Conservation (phyloP, 306 rosid genomes). For the Potentilla sterilis region DNA sequence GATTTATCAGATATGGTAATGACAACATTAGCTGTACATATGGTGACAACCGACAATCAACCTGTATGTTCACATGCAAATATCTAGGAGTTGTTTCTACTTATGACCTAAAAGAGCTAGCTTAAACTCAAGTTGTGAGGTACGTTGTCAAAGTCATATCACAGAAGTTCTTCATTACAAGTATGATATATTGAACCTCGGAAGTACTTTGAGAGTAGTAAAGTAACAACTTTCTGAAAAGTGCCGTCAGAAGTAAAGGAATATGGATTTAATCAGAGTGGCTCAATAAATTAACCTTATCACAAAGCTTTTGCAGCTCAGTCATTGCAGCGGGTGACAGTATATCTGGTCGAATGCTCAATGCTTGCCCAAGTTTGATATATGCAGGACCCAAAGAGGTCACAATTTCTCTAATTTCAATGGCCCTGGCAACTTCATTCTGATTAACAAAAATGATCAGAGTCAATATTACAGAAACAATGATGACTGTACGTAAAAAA, state of each 20-base stretch:
- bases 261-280: background rate
- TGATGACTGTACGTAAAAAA: slow-evolving; percentile 9
- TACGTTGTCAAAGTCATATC: background rate
- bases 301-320: slow-evolving; percentile 97
- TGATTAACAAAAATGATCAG: slow-evolving; percentile 33
- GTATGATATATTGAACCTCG: background rate
- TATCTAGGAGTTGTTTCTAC: slow-evolving; percentile 2
- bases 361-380: slow-evolving; percentile 97
- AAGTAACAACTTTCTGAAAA: background rate
- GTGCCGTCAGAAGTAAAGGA: background rate
- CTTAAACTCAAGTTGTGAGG: background rate
- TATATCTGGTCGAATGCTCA: slow-evolving; percentile 96
- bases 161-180: background rate
- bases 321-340: slow-evolving; percentile 93
- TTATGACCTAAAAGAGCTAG: background rate
- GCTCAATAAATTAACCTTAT: slow-evolving; percentile 48
- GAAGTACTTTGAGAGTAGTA: background rate
- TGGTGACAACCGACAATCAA: background rate
- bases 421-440: slow-evolving; percentile 98
- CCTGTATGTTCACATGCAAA: background rate
- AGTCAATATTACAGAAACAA: background rate
- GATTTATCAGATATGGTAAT: slow-evolving; percentile 35
- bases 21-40: slow-evolving; percentile 19
- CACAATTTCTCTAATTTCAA: slow-evolving; percentile 89
- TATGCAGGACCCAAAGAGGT: slow-evolving; percentile 99